Conservation (phyloP, 2,329 filamentous ascomycete species). For the Monilinia polystroma region DNA sequence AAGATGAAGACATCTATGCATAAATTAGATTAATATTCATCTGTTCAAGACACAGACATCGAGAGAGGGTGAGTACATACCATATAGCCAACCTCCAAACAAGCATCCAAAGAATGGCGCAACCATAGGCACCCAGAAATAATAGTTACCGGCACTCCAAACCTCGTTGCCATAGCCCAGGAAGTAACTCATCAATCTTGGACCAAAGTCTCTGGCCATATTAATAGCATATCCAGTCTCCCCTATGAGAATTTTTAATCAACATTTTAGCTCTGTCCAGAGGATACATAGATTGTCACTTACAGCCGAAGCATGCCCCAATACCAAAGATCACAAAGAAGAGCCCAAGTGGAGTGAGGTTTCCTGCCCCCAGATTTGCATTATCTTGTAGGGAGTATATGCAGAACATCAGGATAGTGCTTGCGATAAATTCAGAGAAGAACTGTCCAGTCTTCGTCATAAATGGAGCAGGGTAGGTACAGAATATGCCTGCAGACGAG, state of each 20-base stretch:
- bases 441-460: conserved; percentile 67
- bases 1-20: conserved; percentile 52
- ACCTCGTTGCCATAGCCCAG: conserved; percentile 68
- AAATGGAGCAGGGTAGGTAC: conserved; percentile 65
- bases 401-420: conserved; percentile 66
- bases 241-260: conserved; percentile 45
- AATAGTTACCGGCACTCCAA: conserved; percentile 66
- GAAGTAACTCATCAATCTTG: conserved; percentile 63
- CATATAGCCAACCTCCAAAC: conserved; percentile 67
- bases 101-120: conserved; percentile 64
- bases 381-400: conserved; percentile 68
- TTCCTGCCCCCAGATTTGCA: conserved; percentile 52
- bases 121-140: conserved; percentile 75
- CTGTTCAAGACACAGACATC: not conserved
- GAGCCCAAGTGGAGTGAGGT: conserved; percentile 57
- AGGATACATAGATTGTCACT: not conserved
- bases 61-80: not conserved
- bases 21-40: not conserved
- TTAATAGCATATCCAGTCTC: conserved; percentile 78
- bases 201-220: conserved; percentile 67
- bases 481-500: conserved; percentile 66
- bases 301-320: conserved; percentile 63
- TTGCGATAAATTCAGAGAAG: conserved; percentile 71
- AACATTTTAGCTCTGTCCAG: not conserved
- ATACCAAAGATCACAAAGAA: conserved; percentile 76